These are phyloP conservation scores for Rhizopogon vulgaris DNA, from an alignment of 768 basidiomycete species.

Conservation along the genomic window DNA sequence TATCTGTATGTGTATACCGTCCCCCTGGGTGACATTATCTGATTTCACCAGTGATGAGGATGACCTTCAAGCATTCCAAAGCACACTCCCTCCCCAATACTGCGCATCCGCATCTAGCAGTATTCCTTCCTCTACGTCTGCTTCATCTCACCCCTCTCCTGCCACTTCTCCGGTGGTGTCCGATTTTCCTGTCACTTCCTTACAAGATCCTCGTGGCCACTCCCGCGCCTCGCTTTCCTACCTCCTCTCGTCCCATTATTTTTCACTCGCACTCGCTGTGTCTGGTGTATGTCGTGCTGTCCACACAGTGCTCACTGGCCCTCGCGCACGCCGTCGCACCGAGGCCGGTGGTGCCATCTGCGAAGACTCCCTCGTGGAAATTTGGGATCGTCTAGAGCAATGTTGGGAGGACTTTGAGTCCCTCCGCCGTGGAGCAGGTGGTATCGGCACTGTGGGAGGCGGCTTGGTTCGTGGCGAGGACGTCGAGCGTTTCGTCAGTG, in stretches of 20 bases:
- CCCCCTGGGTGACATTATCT: not conserved
- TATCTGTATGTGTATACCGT: slow-evolving; percentile 50
- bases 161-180: slow-evolving; percentile 17
- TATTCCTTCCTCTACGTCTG: slow-evolving; percentile 25
- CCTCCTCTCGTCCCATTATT: slow-evolving; percentile 50
- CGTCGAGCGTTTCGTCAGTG: slow-evolving; percentile 64
- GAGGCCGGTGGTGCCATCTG: slow-evolving; percentile 51
- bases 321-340: slow-evolving; percentile 56
- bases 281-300: slow-evolving; percentile 73
- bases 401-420: slow-evolving; percentile 83
- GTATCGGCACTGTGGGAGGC: slow-evolving; percentile 32
- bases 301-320: slow-evolving; percentile 73
- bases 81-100: slow-evolving; percentile 44
- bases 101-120: slow-evolving; percentile 19
- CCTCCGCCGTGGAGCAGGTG: slow-evolving; percentile 41
- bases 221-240: slow-evolving; percentile 38
- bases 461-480: slow-evolving; percentile 41
- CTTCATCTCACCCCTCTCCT: slow-evolving; percentile 30
- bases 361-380: slow-evolving; percentile 58
- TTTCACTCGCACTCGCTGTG: slow-evolving; percentile 68
- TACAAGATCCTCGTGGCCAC: slow-evolving; percentile 16
- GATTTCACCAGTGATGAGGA: slow-evolving; percentile 52
- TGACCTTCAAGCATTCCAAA: slow-evolving; percentile 70
- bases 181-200: slow-evolving; percentile 17
- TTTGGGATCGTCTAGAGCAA: slow-evolving; percentile 79